These are phyloP conservation scores for Globisporangium nodosum DNA, from an alignment of 352 stramenopile genomes.

Conservation along the genomic window DNA sequence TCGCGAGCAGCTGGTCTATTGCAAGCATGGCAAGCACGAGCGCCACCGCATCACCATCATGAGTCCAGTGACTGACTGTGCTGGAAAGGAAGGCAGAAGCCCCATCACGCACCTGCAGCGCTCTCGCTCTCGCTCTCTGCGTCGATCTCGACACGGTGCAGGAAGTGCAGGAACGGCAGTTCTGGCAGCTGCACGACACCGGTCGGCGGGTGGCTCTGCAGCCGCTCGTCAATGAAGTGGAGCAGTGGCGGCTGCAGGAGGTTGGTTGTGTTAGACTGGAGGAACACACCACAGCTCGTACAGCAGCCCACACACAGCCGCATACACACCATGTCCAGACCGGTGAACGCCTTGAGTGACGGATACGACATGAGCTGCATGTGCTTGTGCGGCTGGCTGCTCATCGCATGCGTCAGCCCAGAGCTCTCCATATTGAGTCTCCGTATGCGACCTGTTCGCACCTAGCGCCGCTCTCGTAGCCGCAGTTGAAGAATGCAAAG, in stretches of 20 bases:
- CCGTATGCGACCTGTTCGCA: slow-evolving; percentile 5
- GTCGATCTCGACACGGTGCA: slow-evolving; percentile 48
- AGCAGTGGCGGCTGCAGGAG: slow-evolving; percentile 52
- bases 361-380: slow-evolving; percentile 85
- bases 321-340: slow-evolving; percentile 35
- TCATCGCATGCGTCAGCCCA: background rate
- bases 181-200: slow-evolving; percentile 51
- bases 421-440: background rate
- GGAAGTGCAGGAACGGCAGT: slow-evolving; percentile 69
- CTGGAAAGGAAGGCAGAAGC: background rate
- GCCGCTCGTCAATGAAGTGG: slow-evolving; percentile 59
- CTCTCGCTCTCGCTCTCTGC: slow-evolving; percentile 28
- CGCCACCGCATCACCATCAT: background rate
- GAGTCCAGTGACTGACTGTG: background rate
- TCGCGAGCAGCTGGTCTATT: slow-evolving; percentile 25
- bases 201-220: slow-evolving; percentile 24
- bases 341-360: slow-evolving; percentile 58
- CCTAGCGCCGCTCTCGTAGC: slow-evolving; percentile 75
- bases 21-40: background rate
- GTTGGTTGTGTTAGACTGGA: no score
- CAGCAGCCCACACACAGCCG: background rate
- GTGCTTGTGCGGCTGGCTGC: slow-evolving; percentile 82
- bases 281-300: no score
- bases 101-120: slow-evolving; percentile 25
- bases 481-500: slow-evolving; percentile 85